Percentiles rank a stretch among this genome's conserved stretches.
phyloP scores from a whole-genome alignment of 1,284 basidiomycete genomes.

The Papiliotrema fonsecae region DNA sequence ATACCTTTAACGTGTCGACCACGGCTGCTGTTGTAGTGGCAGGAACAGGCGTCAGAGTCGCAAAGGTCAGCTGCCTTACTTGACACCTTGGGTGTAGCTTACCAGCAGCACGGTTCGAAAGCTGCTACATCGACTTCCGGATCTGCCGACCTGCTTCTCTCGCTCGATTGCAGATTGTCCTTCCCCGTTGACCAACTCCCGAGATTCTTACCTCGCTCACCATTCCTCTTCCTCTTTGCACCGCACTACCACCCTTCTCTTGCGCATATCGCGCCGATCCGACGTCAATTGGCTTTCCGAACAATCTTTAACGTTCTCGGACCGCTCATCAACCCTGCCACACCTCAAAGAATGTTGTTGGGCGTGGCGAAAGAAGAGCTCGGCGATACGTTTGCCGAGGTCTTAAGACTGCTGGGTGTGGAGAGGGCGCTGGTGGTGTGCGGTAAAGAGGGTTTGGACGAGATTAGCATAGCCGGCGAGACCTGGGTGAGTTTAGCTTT shows the following conservation, averaged over 20 bases:
- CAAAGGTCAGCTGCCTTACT: constrained; percentile 63
- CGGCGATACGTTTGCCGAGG: constrained; percentile 78
- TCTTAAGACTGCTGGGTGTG: constrained; percentile 59
- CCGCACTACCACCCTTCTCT: constrained; percentile 89
- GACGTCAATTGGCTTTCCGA: constrained; percentile 84
- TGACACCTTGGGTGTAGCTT: not conserved
- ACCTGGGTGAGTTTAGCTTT: constrained; percentile 59
- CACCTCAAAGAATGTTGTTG: constrained; percentile 78
- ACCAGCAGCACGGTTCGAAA: constrained; percentile 76
- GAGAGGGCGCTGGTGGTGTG: constrained; percentile 87
- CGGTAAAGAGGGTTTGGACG: constrained; percentile 85
- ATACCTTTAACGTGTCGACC: constrained; percentile 97
- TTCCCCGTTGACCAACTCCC: constrained; percentile 60
- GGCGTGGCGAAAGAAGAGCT: constrained; percentile 82
- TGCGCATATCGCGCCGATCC: constrained; percentile 75
- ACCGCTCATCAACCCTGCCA: constrained; percentile 87
- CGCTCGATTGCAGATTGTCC: constrained; percentile 75
- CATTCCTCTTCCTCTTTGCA: constrained; percentile 90
- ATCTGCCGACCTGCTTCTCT: constrained; percentile 85
- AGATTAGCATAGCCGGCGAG: constrained; percentile 89
- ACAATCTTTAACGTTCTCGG: constrained; percentile 97
- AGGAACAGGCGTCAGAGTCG: constrained; percentile 85
- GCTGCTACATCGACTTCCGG: constrained; percentile 94
- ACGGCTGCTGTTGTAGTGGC: constrained; percentile 91
- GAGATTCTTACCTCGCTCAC: constrained; percentile 54